phyloP scores from a whole-genome alignment of 208 protist species.

The Phytomonas francai region DNA sequence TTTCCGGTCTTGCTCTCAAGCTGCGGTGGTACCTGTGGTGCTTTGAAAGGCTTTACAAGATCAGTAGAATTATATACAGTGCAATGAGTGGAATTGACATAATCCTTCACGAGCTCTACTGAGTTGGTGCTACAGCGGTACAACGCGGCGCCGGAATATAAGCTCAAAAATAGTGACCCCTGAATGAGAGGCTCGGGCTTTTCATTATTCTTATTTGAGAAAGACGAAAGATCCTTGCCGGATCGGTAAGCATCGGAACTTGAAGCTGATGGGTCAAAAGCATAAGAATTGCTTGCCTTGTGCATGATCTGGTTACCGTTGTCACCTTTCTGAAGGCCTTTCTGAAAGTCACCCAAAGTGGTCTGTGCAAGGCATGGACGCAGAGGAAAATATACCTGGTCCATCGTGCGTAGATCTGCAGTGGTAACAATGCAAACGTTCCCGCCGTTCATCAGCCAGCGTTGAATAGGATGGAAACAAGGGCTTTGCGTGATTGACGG shows the following conservation, averaged over 20 bases:
- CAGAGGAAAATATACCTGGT: conserved; percentile 68
- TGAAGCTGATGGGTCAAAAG: background rate
- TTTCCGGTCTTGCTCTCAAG: background rate
- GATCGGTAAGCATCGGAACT: background rate
- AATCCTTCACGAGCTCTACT: conserved; percentile 41
- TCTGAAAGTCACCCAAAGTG: background rate
- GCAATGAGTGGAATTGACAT: conserved; percentile 46
- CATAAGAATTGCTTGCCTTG: background rate
- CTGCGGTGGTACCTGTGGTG: conserved; percentile 1
- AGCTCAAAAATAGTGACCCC: conserved; percentile 66
- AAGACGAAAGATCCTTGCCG: background rate
- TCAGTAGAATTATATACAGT: conserved; percentile 48
- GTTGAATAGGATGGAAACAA: conserved; percentile 38
- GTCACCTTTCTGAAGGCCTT: background rate
- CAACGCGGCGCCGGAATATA: conserved; percentile 76
- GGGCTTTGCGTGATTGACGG: conserved; percentile 49
- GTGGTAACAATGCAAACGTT: conserved; percentile 81
- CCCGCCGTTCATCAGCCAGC: conserved; percentile 65
- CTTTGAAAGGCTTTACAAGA: conserved; percentile 20
- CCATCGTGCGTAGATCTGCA: conserved; percentile 53
- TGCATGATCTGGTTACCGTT: background rate
- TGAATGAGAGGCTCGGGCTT: conserved; percentile 3
- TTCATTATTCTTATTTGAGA: background rate
- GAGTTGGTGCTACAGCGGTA: conserved; percentile 54
- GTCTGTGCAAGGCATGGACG: conserved; percentile 17